Evolutionary conservation across 176 grass and related monocot species (phyloP), one percentile per base, ranked within the genome.

Genomic region (Oryza glaberrima): DNA sequence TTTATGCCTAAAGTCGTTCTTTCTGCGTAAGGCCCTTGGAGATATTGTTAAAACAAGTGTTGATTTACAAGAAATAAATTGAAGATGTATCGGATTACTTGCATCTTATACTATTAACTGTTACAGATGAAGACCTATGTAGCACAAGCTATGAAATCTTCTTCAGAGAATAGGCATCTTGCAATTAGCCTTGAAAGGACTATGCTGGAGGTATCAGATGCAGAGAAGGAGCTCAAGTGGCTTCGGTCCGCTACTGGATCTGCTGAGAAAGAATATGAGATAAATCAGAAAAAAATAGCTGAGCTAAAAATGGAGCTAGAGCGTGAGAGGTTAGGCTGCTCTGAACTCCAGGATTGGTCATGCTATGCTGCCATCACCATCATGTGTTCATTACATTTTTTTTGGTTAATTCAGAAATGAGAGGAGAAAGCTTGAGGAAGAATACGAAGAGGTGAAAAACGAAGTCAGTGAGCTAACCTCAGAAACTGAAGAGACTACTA

Each of bases 141-240:
- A 17, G 72, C 80, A 45, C 96, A 98, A 95, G 91, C 93, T 79
- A 65, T 88, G 81, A 98, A 95, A 92, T 66, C 82, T 77, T 95
- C 89, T 58, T 56, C 72, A n/a, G 96, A 98, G 77, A 95, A 86
- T 73, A 94, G 87, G 43, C 89, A 95, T 84, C 60, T 92, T 81
- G 80, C 67, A 48, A 90, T 94, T 65, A 95, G 71, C 82, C 35
- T 94, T 82, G 93, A 98, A 56, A 92, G 80, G 87, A 89, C 82
- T 80, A 76, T 72, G 28, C 28, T 91, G 48, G 93, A 98, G 81
- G 71, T 95, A 64, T 89, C 80, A 43, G 88, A 94, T 77, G 84
- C 91, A 47, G 96, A 98, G 83, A 98, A 90, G 86, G 93, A 95
- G 84, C 67, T 92, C 77, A 98, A 94, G 87, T 95, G 87, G 89